Evolutionary conservation across 192 early-diverging fungal species (phyloP), one percentile per base, ranked within the genome.

Genomic region (Mortierella hygrophila): DNA sequence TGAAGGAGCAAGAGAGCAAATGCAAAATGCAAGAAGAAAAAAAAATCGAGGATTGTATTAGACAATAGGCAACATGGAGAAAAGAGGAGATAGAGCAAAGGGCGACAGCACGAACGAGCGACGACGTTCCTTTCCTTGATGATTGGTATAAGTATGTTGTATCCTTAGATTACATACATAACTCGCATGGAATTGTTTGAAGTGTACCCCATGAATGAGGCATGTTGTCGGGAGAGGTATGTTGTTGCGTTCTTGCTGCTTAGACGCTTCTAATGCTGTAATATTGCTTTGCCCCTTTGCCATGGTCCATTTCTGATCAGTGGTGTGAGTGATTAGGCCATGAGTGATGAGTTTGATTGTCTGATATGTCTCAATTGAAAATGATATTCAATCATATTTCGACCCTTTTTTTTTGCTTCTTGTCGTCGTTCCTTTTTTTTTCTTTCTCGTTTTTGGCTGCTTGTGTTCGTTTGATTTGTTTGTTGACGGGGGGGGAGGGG

Each of bases 41-140:
- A 29, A 65, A 65, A 65, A 35, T 40, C 10, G 60, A 65, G 60
- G 60, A 52, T 52, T 52, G 49, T 21, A 52, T 20, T 52, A 52
- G 49, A 52, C 49, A 52, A 52, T 52, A 52, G 3, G 18, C 49
- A 3, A 52, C 20, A 52, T 52, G 49, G 20, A 52, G 18, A 16
- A 52, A 21, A 16, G 49, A 52, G 49, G 55, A 11, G 26, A 35
- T 29, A 65, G 60, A 71, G 40, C 35, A 71, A 71, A 71, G 41
- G 68, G 41, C 38, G 40, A 71, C 26, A 71, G 38, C 70, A 71
- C 20, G 70, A 42, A 71, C 35, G 40, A 71, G 40, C 70, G 40
- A 26, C 70, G 60, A 65, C 60, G 60, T 65, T 65, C 10, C 26
- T 65, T 65, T 65, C 60, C 6, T 65, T 32, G 8, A 26, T 32